Base-by-base conservation (phyloP, 2,329 filamentous ascomycete species). In the Didymella pomorum region DNA sequence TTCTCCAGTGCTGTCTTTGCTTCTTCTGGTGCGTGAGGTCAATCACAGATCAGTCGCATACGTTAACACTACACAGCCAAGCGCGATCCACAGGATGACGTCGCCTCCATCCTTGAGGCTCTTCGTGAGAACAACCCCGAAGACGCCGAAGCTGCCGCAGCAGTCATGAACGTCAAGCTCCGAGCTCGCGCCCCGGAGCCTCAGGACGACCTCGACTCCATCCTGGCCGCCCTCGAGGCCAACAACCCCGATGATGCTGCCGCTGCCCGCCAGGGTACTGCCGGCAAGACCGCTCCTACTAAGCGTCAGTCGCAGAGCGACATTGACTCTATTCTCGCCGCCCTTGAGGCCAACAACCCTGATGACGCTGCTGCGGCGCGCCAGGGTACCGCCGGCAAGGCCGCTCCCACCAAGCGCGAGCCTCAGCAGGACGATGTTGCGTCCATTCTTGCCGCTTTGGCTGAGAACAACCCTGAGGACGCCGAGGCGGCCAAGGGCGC, bases 1-100 rank as follows among this genome's bases (percentile, higher is more conserved):
- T 68, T 74, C 63, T 72, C 72, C 26, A 61, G 65, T 54, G 61
- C 62, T 20, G 68, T 69, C 58, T 67, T 74, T 47, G 70, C 69
- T 48, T 56, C 63, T 2, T 60, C 70, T 9, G 57, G 68, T 72
- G 56, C 11, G 48, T 39, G 20, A 41, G 7, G 39, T 23, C 16
- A 16, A 10, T 21, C 21, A 33, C 1, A 25, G 35, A 10, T 18
- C 33, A 11, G 14, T 23, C 11, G 42, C 51, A 23, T 10, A 1
- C 8, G 11, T 7, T 52, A 42, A 58, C 43, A 60, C 55, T 53
- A 31, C 18, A 33, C 12, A 42, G 62, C 25, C 45, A 66, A 64
- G 51, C 56, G 57, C 35, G 55, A 62, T n/a, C 54, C 64, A 28
- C 64, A 69, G 45, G 56, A 71, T 20, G 69, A 72, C 21, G 55